These are phyloP conservation scores for Zangia roseola DNA, from an alignment of 768 basidiomycete genomes.

Conservation along the genomic window DNA sequence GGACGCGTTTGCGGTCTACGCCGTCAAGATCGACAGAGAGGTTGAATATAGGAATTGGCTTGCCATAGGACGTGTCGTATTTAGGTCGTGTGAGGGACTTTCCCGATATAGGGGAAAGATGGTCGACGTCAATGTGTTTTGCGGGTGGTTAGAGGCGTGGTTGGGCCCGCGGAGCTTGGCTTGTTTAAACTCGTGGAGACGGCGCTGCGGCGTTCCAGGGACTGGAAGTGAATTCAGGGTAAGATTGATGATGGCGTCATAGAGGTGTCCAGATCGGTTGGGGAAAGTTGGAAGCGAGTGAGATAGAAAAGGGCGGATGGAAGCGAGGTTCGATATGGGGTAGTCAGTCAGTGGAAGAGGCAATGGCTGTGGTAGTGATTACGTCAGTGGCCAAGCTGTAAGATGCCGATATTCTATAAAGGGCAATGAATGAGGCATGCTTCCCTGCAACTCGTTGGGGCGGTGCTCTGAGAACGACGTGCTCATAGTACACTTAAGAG, in stretches of 20 bases:
- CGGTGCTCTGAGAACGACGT: slow-evolving; percentile 13
- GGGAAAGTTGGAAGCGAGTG: too few relatives aligned
- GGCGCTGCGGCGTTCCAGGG: slow-evolving; percentile 29
- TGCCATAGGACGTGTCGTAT: too few relatives aligned
- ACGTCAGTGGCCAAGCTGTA: slow-evolving; percentile 22
- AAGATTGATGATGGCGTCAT: slow-evolving; percentile 6
- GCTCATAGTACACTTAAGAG: slow-evolving; percentile 14
- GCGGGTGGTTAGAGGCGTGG: slow-evolving; percentile 16
- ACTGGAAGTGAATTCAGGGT: slow-evolving; percentile 1
- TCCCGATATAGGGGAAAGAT: neutral
- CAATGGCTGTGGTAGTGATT: slow-evolving; percentile 8
- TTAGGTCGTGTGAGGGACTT: neutral
- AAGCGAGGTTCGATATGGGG: slow-evolving; percentile 16
- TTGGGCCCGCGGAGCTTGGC: slow-evolving; percentile 7
- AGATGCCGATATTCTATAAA: neutral
- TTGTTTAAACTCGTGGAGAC: slow-evolving; percentile 16
- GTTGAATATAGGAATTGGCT: neutral
- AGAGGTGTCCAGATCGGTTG: neutral
- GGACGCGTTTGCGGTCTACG: slow-evolving; percentile 10
- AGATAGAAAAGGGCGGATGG: neutral
- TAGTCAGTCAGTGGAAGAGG: neutral
- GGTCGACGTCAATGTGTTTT: slow-evolving; percentile 17
- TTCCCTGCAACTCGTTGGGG: neutral
- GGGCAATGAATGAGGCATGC: neutral
- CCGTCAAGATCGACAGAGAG: neutral